Evolutionary conservation across 2,329 filamentous ascomycete genomes (phyloP).

Genomic region (Aspergillus ochraceoroseus): DNA sequence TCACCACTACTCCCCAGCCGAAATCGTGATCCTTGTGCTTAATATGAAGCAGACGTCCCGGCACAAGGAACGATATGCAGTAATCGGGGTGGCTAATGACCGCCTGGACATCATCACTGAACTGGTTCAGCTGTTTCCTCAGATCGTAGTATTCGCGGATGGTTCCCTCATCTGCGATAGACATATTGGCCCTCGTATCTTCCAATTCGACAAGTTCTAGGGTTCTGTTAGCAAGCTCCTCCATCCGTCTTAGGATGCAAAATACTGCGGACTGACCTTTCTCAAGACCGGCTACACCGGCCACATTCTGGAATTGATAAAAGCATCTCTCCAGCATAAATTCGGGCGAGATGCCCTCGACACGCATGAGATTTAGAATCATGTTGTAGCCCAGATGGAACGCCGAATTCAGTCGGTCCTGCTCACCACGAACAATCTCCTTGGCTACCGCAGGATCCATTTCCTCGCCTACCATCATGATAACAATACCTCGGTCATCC

Average conservation of each 20-base stretch:
- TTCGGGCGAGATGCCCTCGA: conserved; percentile 98
- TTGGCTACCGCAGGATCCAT: conserved; percentile 94
- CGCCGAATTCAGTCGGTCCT: conserved; percentile 94
- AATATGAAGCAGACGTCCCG: conserved; percentile 81
- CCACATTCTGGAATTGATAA: conserved; percentile 95
- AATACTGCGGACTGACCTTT: conserved; percentile 49
- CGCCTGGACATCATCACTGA: conserved; percentile 80
- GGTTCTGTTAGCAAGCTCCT: conserved; percentile 25
- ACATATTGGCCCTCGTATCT: conserved; percentile 64
- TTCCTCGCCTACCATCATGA: conserved; percentile 98
- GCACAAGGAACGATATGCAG: conserved; percentile 75
- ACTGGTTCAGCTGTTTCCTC: conserved; percentile 74
- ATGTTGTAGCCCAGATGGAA: conserved; percentile 99
- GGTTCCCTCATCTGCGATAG: conserved; percentile 77
- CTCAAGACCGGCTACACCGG: conserved; percentile 77
- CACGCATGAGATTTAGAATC: conserved; percentile 91
- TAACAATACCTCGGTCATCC: conserved; percentile 95
- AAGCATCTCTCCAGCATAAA: conserved; percentile 99
- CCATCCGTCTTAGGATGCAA: neutral
- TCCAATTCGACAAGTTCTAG: conserved; percentile 71
- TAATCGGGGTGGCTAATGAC: conserved; percentile 91
- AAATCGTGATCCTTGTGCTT: conserved; percentile 78
- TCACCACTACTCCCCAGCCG: conserved; percentile 87
- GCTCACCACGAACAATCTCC: conserved; percentile 90
- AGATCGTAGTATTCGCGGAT: conserved; percentile 94